Conservation (phyloP, 306 rosid genomes). For the Medicago lupulina region DNA sequence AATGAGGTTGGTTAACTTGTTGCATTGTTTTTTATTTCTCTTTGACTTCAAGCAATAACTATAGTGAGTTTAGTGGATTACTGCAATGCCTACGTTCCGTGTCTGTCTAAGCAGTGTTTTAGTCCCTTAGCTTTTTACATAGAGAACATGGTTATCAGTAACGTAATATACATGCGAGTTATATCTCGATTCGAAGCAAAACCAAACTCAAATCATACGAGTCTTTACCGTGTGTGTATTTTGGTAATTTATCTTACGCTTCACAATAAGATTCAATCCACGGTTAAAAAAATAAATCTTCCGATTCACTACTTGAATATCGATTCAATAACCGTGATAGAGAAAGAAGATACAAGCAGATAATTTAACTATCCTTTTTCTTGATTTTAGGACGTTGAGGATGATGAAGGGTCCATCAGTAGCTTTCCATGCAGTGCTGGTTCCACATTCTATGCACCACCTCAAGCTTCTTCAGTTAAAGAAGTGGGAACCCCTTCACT, state of each 20-base stretch:
- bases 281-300: no score
- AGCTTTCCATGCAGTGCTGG: constrained; percentile 69
- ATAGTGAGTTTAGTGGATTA: constrained; percentile 6
- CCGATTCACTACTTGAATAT: no score
- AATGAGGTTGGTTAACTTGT: constrained; percentile 62
- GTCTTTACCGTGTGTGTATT: no score
- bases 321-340: no score
- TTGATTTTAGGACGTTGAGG: constrained; percentile 56
- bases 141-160: neutral
- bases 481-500: constrained; percentile 58
- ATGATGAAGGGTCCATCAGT: constrained; percentile 54
- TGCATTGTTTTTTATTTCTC: neutral
- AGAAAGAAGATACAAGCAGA: neutral
- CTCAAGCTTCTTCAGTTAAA: constrained; percentile 62
- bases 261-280: no score
- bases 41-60: constrained; percentile 17
- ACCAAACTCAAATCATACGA: no score
- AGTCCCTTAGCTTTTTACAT: neutral
- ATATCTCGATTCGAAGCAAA: no score
- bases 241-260: no score
- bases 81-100: neutral
- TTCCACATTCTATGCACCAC: constrained; percentile 69
- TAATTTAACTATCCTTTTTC: constrained; percentile 24
- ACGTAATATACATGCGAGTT: neutral
- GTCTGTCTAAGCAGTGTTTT: neutral